Percentiles rank a stretch among this genome's conserved stretches.
Conservation (phyloP, 2,329 filamentous ascomycete genomes). For the Chrysoporthe deuterocubensis region DNA sequence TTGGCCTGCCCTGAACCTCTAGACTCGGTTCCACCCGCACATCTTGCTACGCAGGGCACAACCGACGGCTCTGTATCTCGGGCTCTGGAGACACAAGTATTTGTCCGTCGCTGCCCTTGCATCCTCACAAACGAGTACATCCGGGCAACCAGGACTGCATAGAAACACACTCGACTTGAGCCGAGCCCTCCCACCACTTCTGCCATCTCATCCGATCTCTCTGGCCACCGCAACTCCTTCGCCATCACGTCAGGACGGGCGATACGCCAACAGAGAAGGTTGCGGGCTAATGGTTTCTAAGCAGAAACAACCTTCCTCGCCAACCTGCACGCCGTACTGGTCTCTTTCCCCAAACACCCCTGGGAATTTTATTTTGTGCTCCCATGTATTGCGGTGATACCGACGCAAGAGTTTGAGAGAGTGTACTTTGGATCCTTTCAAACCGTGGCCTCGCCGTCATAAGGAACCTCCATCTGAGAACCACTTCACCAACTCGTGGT, state of each 20-base stretch:
- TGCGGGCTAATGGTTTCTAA: background rate
- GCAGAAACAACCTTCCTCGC: background rate
- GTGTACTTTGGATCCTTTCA: background rate
- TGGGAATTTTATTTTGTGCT: too few relatives aligned
- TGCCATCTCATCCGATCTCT: slow-evolving; percentile 9
- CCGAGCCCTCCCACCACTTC: background rate
- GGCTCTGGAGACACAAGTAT: background rate
- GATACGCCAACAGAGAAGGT: background rate
- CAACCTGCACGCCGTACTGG: background rate
- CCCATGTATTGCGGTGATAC: background rate
- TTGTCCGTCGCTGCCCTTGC: background rate
- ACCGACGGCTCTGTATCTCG: background rate
- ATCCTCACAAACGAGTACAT: background rate
- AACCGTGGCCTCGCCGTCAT: background rate
- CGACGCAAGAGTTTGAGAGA: background rate
- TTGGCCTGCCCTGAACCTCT: background rate
- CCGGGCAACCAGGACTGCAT: background rate
- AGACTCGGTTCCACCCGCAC: background rate
- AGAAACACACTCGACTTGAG: background rate
- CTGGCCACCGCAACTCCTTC: background rate
- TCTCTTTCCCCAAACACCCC: background rate
- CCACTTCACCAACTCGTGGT: background rate
- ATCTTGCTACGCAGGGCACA: background rate
- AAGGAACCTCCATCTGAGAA: background rate
- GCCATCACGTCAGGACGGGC: background rate